Base-by-base conservation (phyloP, 202 grass and related monocot species). In the Schoenoplectus triqueter region DNA sequence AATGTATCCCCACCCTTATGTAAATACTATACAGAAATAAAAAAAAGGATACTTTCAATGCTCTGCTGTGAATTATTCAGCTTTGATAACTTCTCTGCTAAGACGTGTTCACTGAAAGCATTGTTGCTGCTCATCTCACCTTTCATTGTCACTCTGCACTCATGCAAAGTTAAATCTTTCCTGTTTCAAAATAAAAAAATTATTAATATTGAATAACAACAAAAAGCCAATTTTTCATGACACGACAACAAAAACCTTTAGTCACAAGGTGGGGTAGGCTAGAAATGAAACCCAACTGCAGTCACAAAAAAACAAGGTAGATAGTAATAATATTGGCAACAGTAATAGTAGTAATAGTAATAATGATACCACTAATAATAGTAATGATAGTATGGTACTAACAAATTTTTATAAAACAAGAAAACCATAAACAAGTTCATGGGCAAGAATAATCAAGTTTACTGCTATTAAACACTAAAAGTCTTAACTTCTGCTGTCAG, bases 1-100 rank as follows among this genome's bases (percentile, higher is more conserved):
- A 31, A 31, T 31, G 31, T 31, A 31, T 31, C 31, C 31, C 31
- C 31, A 31, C 31, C 31, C 31, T 31, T 31, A 31, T 31, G 31
- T 31, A 31, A 31, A 31, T 31, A 31, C 31, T 31, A 31, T 31
- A 61, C 14, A 79, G 75, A 79, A n/a, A 17, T 7, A 5, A 17
- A 84, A 96, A 91, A 86, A 96, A 96, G 89, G 91, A 93, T 93
- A 97, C 94, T 88, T 81, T 96, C 71, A 61, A 96, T 91, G 89
- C 94, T 93, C 63, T 92, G 82, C 11, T 92, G 89, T 17, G 94
- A 86, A 84, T 76, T 96, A 85, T 92, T 96, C 80, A 96, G 89
- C 88, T 89, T 93, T 22, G 66, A 73, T 15, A 96, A 91, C 89
- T 96, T 93, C 51, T 93, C 91, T 51, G 85, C 86, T 66, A 96